Evolutionary conservation across 1,139 yeast species (phyloP).

Genomic region (Geotrichum reessii): DNA sequence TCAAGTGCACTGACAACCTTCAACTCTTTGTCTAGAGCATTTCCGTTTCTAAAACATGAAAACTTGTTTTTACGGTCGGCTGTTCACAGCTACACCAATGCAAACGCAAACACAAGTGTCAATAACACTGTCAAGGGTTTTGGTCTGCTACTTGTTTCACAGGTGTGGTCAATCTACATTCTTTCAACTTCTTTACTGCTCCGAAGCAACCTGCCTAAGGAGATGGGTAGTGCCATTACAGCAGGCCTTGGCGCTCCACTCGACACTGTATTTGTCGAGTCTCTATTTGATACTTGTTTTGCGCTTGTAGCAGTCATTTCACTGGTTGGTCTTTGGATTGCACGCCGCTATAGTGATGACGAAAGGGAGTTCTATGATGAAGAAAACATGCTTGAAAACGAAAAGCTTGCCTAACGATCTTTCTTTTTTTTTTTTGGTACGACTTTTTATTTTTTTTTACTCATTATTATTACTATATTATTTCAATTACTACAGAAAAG

Average conservation of each 20-base stretch:
- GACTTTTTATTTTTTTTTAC: neutral
- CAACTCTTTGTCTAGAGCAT: constrained; percentile 29
- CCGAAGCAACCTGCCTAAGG: constrained; percentile 64
- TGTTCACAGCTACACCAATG: neutral
- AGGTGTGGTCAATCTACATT: constrained; percentile 71
- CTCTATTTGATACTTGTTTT: constrained; percentile 76
- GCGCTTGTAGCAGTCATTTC: constrained; percentile 53
- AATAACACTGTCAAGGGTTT: constrained; percentile 10
- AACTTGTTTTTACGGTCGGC: constrained; percentile 11
- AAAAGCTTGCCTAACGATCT: constrained; percentile 24
- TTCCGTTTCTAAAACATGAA: constrained; percentile 26
- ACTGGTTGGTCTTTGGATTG: constrained; percentile 38
- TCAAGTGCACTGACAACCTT: constrained; percentile 33
- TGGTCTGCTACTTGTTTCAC: constrained; percentile 51
- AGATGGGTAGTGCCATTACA: constrained; percentile 51
- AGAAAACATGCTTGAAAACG: constrained; percentile 26
- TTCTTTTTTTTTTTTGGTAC: neutral
- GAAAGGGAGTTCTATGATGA: constrained; percentile 26
- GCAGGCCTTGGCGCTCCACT: constrained; percentile 44
- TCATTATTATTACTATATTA: neutral
- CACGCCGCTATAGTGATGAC: constrained; percentile 21
- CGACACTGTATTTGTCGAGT: constrained; percentile 60
- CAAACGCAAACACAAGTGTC: constrained; percentile 6
- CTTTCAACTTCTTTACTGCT: constrained; percentile 74
- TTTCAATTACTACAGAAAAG: neutral